Evolutionary conservation across 306 rosid species (phyloP).

Genomic region (Medicago lupulina): DNA sequence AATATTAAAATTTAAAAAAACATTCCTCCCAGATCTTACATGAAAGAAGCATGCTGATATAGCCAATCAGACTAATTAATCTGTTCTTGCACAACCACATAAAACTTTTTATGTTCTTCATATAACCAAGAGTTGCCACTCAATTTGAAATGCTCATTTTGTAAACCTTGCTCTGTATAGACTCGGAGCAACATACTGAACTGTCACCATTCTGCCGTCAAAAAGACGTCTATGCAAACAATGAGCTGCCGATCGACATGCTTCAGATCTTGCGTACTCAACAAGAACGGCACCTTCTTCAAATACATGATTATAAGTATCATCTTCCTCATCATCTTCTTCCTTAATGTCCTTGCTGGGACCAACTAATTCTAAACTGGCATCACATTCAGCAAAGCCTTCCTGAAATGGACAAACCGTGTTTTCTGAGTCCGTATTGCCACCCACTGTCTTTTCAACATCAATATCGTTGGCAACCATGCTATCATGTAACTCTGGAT

Average conservation of each 20-base stretch:
- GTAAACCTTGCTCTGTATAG: conserved; percentile 62
- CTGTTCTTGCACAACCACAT: conserved; percentile 21
- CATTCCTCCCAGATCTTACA: background rate
- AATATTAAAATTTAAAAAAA: conserved; percentile 16
- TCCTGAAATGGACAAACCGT: conserved; percentile 43
- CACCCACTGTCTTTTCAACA: conserved; percentile 37
- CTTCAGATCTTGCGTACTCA: conserved; percentile 84
- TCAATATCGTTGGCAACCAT: conserved; percentile 40
- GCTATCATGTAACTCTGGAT: conserved; percentile 39
- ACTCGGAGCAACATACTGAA: conserved; percentile 64
- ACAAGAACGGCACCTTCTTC: conserved; percentile 75
- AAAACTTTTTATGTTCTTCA: conserved; percentile 2
- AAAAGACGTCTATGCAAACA: conserved; percentile 77
- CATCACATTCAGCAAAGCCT: conserved; percentile 35
- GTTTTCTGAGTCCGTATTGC: conserved; percentile 30
- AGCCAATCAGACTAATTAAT: conserved; percentile 9
- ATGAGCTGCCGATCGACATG: conserved; percentile 74
- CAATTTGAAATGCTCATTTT: conserved; percentile 47
- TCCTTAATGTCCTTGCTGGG: conserved; percentile 30
- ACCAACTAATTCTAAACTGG: conserved; percentile 45
- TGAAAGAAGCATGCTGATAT: conserved; percentile 7
- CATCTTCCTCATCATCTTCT: conserved; percentile 48
- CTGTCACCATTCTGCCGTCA: conserved; percentile 69
- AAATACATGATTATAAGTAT: conserved; percentile 44
- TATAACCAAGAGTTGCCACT: conserved; percentile 13